A percentile compares a stretch with the other conserved stretches of the same genome.
phyloP scores from a whole-genome alignment of 345 rosid genomes.

The Trapa incisa region DNA sequence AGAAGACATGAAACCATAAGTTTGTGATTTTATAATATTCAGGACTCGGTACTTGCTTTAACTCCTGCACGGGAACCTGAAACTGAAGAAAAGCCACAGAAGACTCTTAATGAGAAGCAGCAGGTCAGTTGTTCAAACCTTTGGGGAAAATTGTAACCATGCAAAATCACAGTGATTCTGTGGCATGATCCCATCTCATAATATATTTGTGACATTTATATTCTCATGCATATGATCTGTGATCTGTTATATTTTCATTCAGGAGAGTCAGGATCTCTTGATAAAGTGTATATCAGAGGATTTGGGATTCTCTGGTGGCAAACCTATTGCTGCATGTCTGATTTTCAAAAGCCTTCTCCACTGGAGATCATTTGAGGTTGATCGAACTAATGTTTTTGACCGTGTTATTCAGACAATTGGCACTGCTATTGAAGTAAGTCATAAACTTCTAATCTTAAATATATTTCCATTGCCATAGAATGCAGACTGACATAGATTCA shows the following conservation, averaged over 20 bases:
- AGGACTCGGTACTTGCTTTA: conserved; percentile 19
- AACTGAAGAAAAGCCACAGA: conserved; percentile 75
- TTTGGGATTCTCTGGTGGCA: conserved; percentile 79
- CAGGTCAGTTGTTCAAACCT: conserved; percentile 32
- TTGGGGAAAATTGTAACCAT: not conserved
- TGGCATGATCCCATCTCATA: not conserved
- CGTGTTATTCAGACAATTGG: conserved; percentile 86
- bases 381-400: conserved; percentile 87
- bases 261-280: conserved; percentile 90
- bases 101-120: conserved; percentile 86
- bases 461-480: no score
- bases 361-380: conserved; percentile 98
- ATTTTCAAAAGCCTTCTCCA: conserved; percentile 92
- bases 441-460: not conserved
- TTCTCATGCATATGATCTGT: not conserved
- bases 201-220: no score
- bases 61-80: conserved; percentile 39
- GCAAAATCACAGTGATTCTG: not conserved
- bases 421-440: conserved; percentile 59
- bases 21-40: conserved; percentile 8
- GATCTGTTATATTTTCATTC: conserved; percentile 10
- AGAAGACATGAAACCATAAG: conserved; percentile 2
- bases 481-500: not conserved
- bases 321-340: conserved; percentile 93
- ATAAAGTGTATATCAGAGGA: conserved; percentile 83